Evolutionary conservation across 2,329 filamentous ascomycete species (phyloP).

Genomic region (Beauveria brongniartii): DNA sequence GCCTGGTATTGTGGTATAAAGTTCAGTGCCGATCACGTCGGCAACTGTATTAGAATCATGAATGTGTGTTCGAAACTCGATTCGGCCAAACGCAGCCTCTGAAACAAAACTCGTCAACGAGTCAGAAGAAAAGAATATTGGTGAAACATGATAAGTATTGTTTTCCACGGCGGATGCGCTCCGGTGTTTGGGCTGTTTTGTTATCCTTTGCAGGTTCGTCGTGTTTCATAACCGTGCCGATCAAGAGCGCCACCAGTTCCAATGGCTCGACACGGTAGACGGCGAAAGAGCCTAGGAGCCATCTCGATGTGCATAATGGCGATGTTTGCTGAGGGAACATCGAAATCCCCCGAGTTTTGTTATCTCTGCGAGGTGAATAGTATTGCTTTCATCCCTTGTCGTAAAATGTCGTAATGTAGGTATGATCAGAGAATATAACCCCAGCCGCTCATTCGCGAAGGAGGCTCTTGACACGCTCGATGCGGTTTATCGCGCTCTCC

Average conservation of each 20-base stretch:
- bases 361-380: background rate
- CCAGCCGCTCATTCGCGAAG: conserved; percentile 24
- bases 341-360: background rate
- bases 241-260: background rate
- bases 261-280: background rate
- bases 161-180: background rate
- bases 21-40: background rate
- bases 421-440: no score
- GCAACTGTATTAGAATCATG: background rate
- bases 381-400: background rate
- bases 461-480: conserved; percentile 61
- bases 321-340: background rate
- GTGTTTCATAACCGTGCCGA: conserved; percentile 3
- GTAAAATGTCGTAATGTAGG: background rate
- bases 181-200: background rate
- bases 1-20: background rate
- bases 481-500: conserved; percentile 61
- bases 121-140: background rate
- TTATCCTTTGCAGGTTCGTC: background rate
- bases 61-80: background rate
- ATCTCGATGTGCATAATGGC: background rate
- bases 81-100: background rate
- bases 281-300: background rate
- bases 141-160: background rate
- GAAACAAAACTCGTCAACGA: background rate